Conservation (phyloP, 1,139 yeast species). For the Geotrichum citri-aurantii region DNA sequence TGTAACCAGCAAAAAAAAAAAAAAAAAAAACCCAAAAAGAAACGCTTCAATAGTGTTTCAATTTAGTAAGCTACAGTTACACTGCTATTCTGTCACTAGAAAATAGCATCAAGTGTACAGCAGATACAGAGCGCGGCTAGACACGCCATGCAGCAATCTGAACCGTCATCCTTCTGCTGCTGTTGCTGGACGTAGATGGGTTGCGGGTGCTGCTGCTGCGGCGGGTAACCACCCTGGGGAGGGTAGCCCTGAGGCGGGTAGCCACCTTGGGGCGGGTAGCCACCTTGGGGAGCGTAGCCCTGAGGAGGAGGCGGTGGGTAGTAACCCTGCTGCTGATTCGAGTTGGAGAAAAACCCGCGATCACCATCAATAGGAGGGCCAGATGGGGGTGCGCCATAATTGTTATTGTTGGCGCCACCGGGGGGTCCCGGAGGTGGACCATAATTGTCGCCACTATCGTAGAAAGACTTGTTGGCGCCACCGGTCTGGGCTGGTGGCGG, state of each 20-base stretch:
- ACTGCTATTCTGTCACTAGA: constrained; percentile 10
- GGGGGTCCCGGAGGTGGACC: not conserved
- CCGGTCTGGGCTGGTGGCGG: constrained; percentile 7
- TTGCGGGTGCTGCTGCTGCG: constrained; percentile 34
- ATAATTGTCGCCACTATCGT: not conserved
- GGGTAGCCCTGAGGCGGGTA: constrained; percentile 4
- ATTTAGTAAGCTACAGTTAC: not conserved
- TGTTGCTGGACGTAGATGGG: constrained; percentile 40
- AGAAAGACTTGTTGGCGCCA: constrained; percentile 5
- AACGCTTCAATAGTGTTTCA: not conserved
- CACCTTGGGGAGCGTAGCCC: constrained; percentile 19
- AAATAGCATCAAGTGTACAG: constrained; percentile 31
- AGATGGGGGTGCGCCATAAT: not conserved
- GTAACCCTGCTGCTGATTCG: constrained; percentile 26
- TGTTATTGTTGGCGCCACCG: not conserved
- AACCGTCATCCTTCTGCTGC: constrained; percentile 25
- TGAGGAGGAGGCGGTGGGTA: constrained; percentile 8
- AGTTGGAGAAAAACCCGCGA: not conserved
- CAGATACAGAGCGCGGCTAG: constrained; percentile 40
- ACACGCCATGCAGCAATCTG: constrained; percentile 38
- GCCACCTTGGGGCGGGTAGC: constrained; percentile 13
- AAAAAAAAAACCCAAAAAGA: not conserved
- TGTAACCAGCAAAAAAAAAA: not conserved
- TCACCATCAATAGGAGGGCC: not conserved
- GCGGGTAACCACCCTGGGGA: constrained; percentile 15